Percentiles rank a stretch among this genome's conserved stretches.
phyloP scores from a whole-genome alignment of 1,284 basidiomycete species.

The Cryptococcus sp. region DNA sequence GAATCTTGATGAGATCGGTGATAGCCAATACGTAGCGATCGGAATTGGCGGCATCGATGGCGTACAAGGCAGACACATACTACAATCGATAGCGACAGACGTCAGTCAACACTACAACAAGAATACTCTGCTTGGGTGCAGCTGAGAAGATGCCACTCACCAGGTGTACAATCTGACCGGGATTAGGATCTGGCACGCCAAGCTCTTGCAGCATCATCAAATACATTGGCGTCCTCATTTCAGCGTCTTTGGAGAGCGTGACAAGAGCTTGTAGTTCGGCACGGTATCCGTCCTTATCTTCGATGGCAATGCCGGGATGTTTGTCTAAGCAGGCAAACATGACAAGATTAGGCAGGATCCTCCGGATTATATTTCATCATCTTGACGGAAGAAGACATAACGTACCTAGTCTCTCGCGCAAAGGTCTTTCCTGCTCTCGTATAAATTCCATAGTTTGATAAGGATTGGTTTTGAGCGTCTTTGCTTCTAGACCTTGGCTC shows the following conservation, averaged over 20 bases:
- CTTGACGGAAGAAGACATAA: too few species aligned
- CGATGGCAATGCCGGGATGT: slow-evolving; percentile 5
- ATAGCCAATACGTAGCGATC: slow-evolving; percentile 22
- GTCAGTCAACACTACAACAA: not conserved
- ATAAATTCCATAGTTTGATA: slow-evolving; percentile 14
- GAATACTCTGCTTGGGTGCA: too few species aligned
- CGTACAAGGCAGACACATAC: slow-evolving; percentile 29
- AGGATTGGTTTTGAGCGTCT: slow-evolving; percentile 8
- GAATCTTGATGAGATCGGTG: slow-evolving; percentile 19
- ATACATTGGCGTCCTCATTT: slow-evolving; percentile 15
- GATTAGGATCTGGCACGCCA: slow-evolving; percentile 6
- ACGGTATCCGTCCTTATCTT: slow-evolving; percentile 12
- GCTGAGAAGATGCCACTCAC: slow-evolving; percentile 6
- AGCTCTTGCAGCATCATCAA: slow-evolving; percentile 21
- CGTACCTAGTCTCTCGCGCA: not conserved
- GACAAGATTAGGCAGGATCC: not conserved
- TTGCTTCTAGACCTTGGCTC: not conserved
- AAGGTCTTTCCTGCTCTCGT: slow-evolving; percentile 8
- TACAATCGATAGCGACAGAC: slow-evolving; percentile 5
- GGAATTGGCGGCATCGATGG: slow-evolving; percentile 17
- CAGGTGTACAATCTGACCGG: slow-evolving; percentile 10
- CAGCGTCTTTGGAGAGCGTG: slow-evolving; percentile 16
- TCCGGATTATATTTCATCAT: too few species aligned
- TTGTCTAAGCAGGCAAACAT: slow-evolving; percentile 5
- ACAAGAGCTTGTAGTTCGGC: slow-evolving; percentile 9